Base-by-base conservation (phyloP, 345 rosid genomes). In the Salix koriyanagi region DNA sequence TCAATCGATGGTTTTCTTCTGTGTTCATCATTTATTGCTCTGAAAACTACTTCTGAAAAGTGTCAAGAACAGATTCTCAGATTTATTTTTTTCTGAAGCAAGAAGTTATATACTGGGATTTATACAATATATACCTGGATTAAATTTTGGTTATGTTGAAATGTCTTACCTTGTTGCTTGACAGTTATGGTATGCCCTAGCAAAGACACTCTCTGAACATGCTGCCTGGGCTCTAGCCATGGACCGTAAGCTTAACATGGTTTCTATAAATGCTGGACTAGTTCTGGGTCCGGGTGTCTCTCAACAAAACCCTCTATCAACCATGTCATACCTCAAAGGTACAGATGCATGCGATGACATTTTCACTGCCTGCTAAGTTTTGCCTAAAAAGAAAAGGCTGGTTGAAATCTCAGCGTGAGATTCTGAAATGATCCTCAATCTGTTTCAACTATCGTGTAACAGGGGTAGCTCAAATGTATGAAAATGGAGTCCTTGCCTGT, bases 171-270 rank as follows among this genome's bases (percentile, higher is more conserved):
- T 32, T 67, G 18, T 42, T 15, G 19, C 37, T 16, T 56, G 80
- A 34, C 84, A 91, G 98, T 71, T 94, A 37, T 94, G 98, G 97
- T 81, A 94, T 66, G 95, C 97, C 2, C 78, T 90, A 50, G 89
- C 96, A 5, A 92, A 94, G 84, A 94, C 96, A 37, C 87, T 86
- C 9, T 85, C 96, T 0, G 98, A 94, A 72, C 87, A 91, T 77
- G 93, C 97, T 9, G 97, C 97, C 2, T 94, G 98, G 97, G 98
- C 93, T n/a, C 74, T 94, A 66, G 96, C 97, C 36, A 92, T 89
- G 97, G 98, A 92, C 67, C 85, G 98, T 2, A 82, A 79, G 86
- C 85, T 94, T 5, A 86, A 88, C 83, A 91, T 92, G 98, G 94
- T 94, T 39, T 92, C 94, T 37, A 83, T 94, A 62, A 94, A 92